phyloP scores from a whole-genome alignment of 2,329 filamentous ascomycete species.

The Cercospora berteroae region DNA sequence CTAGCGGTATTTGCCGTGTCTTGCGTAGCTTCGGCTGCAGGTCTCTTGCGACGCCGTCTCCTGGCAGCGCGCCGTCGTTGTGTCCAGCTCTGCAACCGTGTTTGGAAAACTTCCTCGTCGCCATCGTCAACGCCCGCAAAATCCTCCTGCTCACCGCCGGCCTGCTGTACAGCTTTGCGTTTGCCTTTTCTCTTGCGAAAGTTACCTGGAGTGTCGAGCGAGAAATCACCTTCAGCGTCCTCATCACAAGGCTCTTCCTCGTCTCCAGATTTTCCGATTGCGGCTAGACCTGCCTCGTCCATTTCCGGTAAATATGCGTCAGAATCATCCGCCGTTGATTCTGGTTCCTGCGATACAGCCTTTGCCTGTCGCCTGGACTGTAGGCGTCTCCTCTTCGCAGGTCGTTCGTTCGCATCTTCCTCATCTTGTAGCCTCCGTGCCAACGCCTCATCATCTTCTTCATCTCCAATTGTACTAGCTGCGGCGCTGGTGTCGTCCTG shows the following conservation, averaged over 20 bases:
- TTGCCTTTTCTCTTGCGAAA: conserved; percentile 41
- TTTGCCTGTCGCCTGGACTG: conserved; percentile 28
- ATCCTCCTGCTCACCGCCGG: conserved; percentile 48
- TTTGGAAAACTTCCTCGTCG: conserved; percentile 76
- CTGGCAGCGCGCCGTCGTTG: conserved; percentile 61
- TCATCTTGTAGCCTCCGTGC: conserved; percentile 37
- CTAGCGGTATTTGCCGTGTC: background rate
- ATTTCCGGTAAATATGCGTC: conserved; percentile 45
- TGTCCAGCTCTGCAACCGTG: conserved; percentile 73
- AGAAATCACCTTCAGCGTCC: conserved; percentile 39
- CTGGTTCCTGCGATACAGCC: conserved; percentile 26
- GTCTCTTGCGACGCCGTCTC: conserved; percentile 34
- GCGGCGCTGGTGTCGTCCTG: conserved; percentile 29
- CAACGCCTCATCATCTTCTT: conserved; percentile 35
- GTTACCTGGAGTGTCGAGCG: conserved; percentile 39
- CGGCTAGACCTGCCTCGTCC: conserved; percentile 42
- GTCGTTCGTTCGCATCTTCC: conserved; percentile 39
- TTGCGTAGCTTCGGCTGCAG: conserved; percentile 18
- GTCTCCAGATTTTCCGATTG: conserved; percentile 41
- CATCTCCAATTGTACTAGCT: conserved; percentile 22
- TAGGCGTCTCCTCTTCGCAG: conserved; percentile 45
- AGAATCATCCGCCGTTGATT: conserved; percentile 37
- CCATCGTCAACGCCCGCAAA: conserved; percentile 77
- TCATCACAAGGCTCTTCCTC: conserved; percentile 40
- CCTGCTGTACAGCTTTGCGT: conserved; percentile 26